Percentiles rank a stretch among this genome's conserved stretches.
phyloP scores from a whole-genome alignment of 805 yeast species.

The Ogataea trehalophila region DNA sequence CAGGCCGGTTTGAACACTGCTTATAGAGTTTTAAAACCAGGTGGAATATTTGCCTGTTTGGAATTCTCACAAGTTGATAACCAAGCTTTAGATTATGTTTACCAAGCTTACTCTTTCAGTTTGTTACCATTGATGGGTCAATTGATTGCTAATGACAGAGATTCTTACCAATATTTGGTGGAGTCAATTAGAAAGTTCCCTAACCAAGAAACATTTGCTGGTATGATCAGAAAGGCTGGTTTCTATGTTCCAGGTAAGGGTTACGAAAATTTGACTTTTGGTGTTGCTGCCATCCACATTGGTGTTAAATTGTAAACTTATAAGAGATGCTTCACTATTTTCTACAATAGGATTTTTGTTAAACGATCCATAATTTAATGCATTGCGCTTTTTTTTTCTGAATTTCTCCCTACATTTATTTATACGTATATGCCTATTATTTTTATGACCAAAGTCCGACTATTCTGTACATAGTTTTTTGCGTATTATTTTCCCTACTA shows the following conservation, averaged over 20 bases:
- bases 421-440: too few relatives aligned
- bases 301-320: constrained; percentile 72
- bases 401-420: too few relatives aligned
- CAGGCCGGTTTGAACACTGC: constrained; percentile 96
- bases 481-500: too few relatives aligned
- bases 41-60: constrained; percentile 94
- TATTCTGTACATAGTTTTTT: too few relatives aligned
- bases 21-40: constrained; percentile 91
- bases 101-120: constrained; percentile 86
- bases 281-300: constrained; percentile 92
- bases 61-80: constrained; percentile 92
- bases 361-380: too few relatives aligned
- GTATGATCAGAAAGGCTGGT: constrained; percentile 93
- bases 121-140: constrained; percentile 93
- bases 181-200: constrained; percentile 94
- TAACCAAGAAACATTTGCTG: constrained; percentile 81
- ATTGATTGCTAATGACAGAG: constrained; percentile 89
- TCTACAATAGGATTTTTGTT: background rate
- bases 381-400: too few relatives aligned
- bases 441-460: too few relatives aligned
- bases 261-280: constrained; percentile 90
- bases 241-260: constrained; percentile 88
- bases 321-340: background rate
- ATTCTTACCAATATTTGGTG: constrained; percentile 92
- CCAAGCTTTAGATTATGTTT: constrained; percentile 64